These are phyloP conservation scores for Cutaneotrichosporon sp. DNA, from an alignment of 1,284 basidiomycete genomes.

Conservation along the genomic window DNA sequence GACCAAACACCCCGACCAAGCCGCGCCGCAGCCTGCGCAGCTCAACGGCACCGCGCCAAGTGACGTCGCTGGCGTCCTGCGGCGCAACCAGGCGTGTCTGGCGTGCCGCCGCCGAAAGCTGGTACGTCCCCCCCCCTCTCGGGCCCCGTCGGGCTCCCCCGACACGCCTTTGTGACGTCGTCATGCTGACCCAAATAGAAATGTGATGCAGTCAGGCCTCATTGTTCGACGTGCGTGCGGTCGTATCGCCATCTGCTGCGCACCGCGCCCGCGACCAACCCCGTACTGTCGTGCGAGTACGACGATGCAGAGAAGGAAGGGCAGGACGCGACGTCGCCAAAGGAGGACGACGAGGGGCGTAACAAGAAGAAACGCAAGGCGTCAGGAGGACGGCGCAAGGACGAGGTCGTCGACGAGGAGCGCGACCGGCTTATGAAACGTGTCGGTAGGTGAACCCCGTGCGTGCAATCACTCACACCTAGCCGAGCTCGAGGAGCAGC, in stretches of 20 bases:
- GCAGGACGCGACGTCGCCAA: constrained; percentile 3
- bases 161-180: not conserved
- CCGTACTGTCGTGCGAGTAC: constrained; percentile 40
- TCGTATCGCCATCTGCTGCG: constrained; percentile 40
- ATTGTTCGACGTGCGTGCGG: constrained; percentile 45
- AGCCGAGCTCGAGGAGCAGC: constrained; percentile 21
- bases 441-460: constrained; percentile 28
- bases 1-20: not conserved
- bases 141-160: not conserved
- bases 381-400: constrained; percentile 23
- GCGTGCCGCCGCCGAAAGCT: constrained; percentile 28
- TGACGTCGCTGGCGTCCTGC: constrained; percentile 24
- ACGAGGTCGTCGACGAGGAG: constrained; percentile 30
- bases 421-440: constrained; percentile 30
- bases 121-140: constrained; percentile 3
- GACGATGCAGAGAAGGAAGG: constrained; percentile 31
- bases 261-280: constrained; percentile 35
- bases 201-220: constrained; percentile 44
- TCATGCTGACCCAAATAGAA: constrained; percentile 24
- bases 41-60: constrained; percentile 7
- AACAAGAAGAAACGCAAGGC: constrained; percentile 38
- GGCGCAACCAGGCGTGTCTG: constrained; percentile 29
- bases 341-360: constrained; percentile 14
- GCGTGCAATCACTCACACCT: not conserved
- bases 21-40: not conserved